Percentiles rank a stretch among this genome's conserved stretches.
These are phyloP conservation scores for Xylariales sp. DNA, from an alignment of 2,329 filamentous ascomycete species.

Conservation along the genomic window DNA sequence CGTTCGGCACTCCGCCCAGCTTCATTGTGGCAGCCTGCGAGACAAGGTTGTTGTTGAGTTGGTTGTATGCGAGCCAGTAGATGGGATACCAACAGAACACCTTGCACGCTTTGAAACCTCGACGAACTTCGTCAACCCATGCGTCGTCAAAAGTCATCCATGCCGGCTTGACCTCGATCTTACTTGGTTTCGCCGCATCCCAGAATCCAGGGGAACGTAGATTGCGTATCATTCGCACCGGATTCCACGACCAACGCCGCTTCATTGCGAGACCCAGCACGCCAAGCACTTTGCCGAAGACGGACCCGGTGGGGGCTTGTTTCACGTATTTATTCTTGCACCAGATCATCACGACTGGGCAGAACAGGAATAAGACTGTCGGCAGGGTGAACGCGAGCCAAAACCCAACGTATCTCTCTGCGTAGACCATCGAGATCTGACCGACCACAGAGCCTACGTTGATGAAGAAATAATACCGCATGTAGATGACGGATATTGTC, in stretches of 20 bases:
- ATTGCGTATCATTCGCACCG: slow-evolving; percentile 31
- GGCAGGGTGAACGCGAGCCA: slow-evolving; percentile 67
- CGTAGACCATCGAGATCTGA: slow-evolving; percentile 65
- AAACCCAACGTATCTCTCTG: slow-evolving; percentile 71
- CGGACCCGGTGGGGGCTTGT: slow-evolving; percentile 39
- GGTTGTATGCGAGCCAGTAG: slow-evolving; percentile 55
- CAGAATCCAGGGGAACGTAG: slow-evolving; percentile 52
- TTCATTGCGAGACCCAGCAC: slow-evolving; percentile 59
- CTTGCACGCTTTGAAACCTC: slow-evolving; percentile 64
- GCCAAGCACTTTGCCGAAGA: slow-evolving; percentile 53
- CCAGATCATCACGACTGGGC: slow-evolving; percentile 56
- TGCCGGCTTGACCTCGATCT: slow-evolving; percentile 47
- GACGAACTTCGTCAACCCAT: slow-evolving; percentile 74
- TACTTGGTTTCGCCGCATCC: slow-evolving; percentile 64
- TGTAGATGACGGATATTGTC: slow-evolving; percentile 54
- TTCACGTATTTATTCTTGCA: slow-evolving; percentile 57
- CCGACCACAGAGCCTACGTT: slow-evolving; percentile 60
- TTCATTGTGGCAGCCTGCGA: slow-evolving; percentile 63
- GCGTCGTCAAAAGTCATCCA: slow-evolving; percentile 84
- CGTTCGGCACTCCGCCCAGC: slow-evolving; percentile 69
- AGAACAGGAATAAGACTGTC: slow-evolving; percentile 58
- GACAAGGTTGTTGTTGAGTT: slow-evolving; percentile 56
- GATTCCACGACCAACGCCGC: slow-evolving; percentile 59
- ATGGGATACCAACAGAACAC: slow-evolving; percentile 69
- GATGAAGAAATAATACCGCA: slow-evolving; percentile 65